These are phyloP conservation scores for Penicillium sp. DNA, from an alignment of 2,329 filamentous ascomycete species.

Conservation along the genomic window DNA sequence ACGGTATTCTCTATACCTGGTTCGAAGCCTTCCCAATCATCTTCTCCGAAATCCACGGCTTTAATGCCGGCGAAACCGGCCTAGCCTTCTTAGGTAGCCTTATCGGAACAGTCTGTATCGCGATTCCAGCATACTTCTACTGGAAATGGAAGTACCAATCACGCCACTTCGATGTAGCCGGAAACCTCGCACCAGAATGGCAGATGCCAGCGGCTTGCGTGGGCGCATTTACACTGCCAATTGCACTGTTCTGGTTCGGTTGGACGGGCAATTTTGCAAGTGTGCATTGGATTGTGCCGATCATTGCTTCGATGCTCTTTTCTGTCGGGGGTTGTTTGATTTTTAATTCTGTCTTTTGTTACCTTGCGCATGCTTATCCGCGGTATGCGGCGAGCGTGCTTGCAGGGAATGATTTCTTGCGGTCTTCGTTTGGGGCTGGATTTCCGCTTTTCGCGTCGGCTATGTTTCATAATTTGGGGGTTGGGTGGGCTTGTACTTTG, in stretches of 20 bases:
- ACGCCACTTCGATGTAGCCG: constrained; percentile 9
- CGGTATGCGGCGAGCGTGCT: constrained; percentile 70
- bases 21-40: constrained; percentile 51
- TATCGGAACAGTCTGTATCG: constrained; percentile 32
- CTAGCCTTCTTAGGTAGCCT: constrained; percentile 27
- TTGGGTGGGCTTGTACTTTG: constrained; percentile 32
- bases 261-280: constrained; percentile 61
- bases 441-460: constrained; percentile 33
- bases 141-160: constrained; percentile 25
- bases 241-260: constrained; percentile 68
- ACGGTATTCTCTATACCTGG: constrained; percentile 27
- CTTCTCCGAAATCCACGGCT: constrained; percentile 25
- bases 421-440: constrained; percentile 54
- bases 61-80: constrained; percentile 35
- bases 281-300: constrained; percentile 64
- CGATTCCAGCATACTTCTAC: constrained; percentile 41
- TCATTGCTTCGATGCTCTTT: constrained; percentile 63
- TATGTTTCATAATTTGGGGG: constrained; percentile 36
- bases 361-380: constrained; percentile 71
- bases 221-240: constrained; percentile 58
- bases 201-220: constrained; percentile 65
- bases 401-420: constrained; percentile 69
- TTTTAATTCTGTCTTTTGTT: constrained; percentile 72
- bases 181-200: constrained; percentile 24
- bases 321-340: constrained; percentile 69